Conservation (phyloP, 306 rosid genomes). For the Vachellia collinsii region DNA sequence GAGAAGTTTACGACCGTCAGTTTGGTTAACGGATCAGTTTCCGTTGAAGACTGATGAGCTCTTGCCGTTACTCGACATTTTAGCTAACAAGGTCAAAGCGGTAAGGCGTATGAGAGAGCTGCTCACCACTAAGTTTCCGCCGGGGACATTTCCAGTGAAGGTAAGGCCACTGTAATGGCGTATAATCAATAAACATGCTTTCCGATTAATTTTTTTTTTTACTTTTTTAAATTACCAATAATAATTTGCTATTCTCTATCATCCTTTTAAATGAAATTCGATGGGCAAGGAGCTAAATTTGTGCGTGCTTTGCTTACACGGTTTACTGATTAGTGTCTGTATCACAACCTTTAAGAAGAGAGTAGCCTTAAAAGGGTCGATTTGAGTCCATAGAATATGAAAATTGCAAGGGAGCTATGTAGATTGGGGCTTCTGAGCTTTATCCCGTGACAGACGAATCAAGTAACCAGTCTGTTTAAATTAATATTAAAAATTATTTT, state of each 20-base stretch:
- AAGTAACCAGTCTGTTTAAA: no score
- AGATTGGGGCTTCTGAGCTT: neutral
- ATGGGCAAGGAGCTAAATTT: neutral
- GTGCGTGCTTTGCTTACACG: neutral
- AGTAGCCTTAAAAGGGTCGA: neutral
- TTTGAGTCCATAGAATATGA: neutral
- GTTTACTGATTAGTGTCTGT: neutral
- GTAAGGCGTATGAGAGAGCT: constrained; percentile 90
- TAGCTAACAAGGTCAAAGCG: constrained; percentile 93
- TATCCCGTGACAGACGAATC: no score
- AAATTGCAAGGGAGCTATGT: neutral
- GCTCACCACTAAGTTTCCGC: constrained; percentile 94
- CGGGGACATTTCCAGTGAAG: constrained; percentile 96
- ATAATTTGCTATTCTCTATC: neutral
- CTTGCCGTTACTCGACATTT: constrained; percentile 81
- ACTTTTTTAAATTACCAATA: neutral
- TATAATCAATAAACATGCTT: neutral
- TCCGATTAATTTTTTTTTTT: neutral
- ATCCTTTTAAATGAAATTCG: neutral
- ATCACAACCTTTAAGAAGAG: neutral
- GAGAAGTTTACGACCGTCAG: constrained; percentile 80
- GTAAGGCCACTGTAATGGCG: constrained; percentile 45
- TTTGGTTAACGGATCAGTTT: constrained; percentile 92
- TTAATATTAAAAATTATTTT: no score
- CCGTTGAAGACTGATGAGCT: constrained; percentile 97